Base-by-base conservation (phyloP, 2,329 filamentous ascomycete genomes). In the Dactylellina cionopaga region DNA sequence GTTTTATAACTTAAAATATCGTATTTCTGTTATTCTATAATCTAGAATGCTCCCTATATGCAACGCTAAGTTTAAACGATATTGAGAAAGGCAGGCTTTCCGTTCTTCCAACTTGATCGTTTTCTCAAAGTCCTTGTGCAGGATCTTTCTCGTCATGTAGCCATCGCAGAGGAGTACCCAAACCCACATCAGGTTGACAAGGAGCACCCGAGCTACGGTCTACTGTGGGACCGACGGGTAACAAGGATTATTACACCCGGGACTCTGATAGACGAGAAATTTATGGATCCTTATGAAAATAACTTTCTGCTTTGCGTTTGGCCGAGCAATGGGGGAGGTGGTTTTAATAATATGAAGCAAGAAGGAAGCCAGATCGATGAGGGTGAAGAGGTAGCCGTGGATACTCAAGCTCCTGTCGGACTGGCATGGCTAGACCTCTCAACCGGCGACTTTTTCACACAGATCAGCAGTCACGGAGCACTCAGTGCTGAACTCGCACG, bases 221-320 rank as follows among this genome's bases (percentile, higher is more conserved):
- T 94, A 74, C 84, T 94, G 83, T 96, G 95, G 79, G 90, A 96
- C 79, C 89, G 95, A 24, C 88, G 85, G 76, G 92, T 99, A 11
- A 87, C 91, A 15, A 89, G 95, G 65, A 89, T 99, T 76, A 88
- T 99, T 78, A 98, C 95, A 0, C 92, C 95, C 0, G 95, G 95
- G 17, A 99, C 95, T 1, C 83, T 99, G 59, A 96, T 99, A 75
- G 95, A 99, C 80, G 95, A 99, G 81, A 93, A 92, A 77, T 99
- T 98, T 80, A 92, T 99, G 84, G 92, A 98, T 79, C 92, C 92
- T 0, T 94, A 91, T 79, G 88, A 91, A 77, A 97, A 95, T 81
- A 98, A 97, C 79, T 99, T 94, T 80, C 85, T 98, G 31, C 86
- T 98, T 79, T 89, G 91, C 35, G 86, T 98, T 76, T 79, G 66